phyloP scores from a whole-genome alignment of 2,329 filamentous ascomycete species.

The Colletotrichum nymphaeae region DNA sequence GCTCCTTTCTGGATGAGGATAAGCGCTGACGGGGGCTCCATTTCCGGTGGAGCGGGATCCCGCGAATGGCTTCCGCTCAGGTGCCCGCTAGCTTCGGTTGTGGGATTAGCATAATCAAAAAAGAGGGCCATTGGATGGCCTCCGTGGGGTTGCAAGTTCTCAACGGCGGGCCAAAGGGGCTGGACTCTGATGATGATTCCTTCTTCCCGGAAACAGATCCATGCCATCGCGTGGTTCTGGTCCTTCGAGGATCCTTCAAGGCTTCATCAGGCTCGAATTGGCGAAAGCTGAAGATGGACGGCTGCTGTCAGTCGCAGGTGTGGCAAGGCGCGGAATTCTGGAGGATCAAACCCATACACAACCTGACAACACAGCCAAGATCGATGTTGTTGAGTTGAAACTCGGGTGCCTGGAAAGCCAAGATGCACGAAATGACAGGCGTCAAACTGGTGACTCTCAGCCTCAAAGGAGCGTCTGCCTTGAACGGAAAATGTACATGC shows the following conservation, averaged over 20 bases:
- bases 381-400: background rate
- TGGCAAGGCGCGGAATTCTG: background rate
- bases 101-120: background rate
- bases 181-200: background rate
- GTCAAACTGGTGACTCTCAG: background rate
- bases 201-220: background rate
- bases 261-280: background rate
- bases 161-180: background rate
- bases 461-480: background rate
- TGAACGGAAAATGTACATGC: background rate
- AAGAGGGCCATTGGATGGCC: background rate
- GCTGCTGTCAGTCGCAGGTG: background rate
- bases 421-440: background rate
- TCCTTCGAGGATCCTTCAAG: background rate
- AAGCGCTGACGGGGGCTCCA: constrained; percentile 24
- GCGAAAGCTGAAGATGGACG: background rate
- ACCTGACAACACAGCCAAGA: background rate
- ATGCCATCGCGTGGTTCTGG: background rate
- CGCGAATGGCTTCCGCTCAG: constrained; percentile 18
- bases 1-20: constrained; percentile 8
- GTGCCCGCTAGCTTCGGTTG: background rate
- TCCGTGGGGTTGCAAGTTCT: background rate
- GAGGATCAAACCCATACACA: background rate
- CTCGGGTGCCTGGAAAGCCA: background rate
- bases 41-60: constrained; percentile 7